Evolutionary conservation across 768 basidiomycete species (phyloP).

Genomic region (Naganishia friedmannii): DNA sequence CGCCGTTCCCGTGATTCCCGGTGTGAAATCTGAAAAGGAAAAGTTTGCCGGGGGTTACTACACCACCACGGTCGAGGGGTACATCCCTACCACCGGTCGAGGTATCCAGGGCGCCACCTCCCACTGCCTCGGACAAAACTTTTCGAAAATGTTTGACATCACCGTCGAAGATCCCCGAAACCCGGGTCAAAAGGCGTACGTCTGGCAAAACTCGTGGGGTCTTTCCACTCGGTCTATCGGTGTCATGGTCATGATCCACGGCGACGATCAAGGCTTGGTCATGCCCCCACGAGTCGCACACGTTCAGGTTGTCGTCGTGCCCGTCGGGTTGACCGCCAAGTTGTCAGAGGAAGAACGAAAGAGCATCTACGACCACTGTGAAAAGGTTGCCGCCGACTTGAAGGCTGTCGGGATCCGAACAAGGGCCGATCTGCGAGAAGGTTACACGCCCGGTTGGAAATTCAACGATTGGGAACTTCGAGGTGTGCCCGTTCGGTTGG

Average conservation of each 20-base stretch:
- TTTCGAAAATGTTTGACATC: slow-evolving; percentile 98
- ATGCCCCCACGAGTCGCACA: slow-evolving; percentile 96
- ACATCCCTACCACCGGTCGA: slow-evolving; percentile 92
- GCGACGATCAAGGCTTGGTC: slow-evolving; percentile 94
- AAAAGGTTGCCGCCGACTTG: slow-evolving; percentile 70
- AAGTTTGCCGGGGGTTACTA: slow-evolving; percentile 98
- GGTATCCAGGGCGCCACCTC: slow-evolving; percentile 98
- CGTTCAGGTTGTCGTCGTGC: slow-evolving; percentile 84
- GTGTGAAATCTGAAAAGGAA: slow-evolving; percentile 97
- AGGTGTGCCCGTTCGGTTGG: slow-evolving; percentile 95
- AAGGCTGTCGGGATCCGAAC: slow-evolving; percentile 72
- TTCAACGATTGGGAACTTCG: slow-evolving; percentile 99
- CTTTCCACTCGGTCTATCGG: slow-evolving; percentile 92
- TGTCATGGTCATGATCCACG: slow-evolving; percentile 99
- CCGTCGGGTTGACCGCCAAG: slow-evolving; percentile 89
- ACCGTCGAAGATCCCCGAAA: slow-evolving; percentile 84
- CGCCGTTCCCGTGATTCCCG: slow-evolving; percentile 94
- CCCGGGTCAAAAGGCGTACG: slow-evolving; percentile 56
- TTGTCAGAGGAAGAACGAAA: slow-evolving; percentile 60
- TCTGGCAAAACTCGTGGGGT: slow-evolving; percentile 99
- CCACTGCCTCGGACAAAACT: slow-evolving; percentile 97
- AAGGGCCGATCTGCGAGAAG: slow-evolving; percentile 87
- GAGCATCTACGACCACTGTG: slow-evolving; percentile 71
- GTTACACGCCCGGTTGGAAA: slow-evolving; percentile 97
- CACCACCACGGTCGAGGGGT: slow-evolving; percentile 97